Conservation (phyloP, 345 rosid species). For the Eucalyptus regnans region DNA sequence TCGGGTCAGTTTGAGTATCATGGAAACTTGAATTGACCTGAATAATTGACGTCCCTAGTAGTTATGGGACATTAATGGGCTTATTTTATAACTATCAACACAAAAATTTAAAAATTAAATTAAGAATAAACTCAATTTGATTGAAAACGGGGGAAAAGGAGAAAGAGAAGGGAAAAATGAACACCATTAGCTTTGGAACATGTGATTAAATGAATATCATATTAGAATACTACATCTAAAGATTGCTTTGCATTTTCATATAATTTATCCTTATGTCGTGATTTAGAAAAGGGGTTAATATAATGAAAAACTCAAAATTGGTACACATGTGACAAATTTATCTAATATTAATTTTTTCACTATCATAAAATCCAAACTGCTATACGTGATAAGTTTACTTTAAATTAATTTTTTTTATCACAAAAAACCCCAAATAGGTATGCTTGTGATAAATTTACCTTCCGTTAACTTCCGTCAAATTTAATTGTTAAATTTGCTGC, state of each 20-base stretch:
- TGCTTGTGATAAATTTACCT: fast-evolving
- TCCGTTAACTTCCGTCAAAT: too few relatives aligned
- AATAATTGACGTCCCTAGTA: not conserved
- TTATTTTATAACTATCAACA: not conserved
- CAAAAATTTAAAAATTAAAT: not conserved
- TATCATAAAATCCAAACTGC: fast-evolving
- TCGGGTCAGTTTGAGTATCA: not conserved
- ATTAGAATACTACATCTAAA: not conserved
- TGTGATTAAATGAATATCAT: not conserved
- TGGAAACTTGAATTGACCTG: not conserved
- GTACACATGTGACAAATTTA: too few relatives aligned
- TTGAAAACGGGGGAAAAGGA: not conserved
- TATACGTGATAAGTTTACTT: too few relatives aligned
- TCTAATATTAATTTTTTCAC: too few relatives aligned
- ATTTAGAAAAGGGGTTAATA: not conserved
- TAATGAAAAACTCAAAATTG: too few relatives aligned
- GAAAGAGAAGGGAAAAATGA: not conserved
- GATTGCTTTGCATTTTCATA: not conserved
- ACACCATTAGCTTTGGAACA: not conserved
- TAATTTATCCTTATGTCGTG: not conserved
- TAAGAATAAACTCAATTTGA: not conserved
- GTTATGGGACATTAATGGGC: too few relatives aligned
- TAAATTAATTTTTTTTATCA: too few relatives aligned
- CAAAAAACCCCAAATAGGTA: fast-evolving
- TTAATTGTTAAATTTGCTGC: too few relatives aligned